Base-by-base conservation (phyloP, 2,329 filamentous ascomycete genomes). In the Aspergillus novofumigatus region DNA sequence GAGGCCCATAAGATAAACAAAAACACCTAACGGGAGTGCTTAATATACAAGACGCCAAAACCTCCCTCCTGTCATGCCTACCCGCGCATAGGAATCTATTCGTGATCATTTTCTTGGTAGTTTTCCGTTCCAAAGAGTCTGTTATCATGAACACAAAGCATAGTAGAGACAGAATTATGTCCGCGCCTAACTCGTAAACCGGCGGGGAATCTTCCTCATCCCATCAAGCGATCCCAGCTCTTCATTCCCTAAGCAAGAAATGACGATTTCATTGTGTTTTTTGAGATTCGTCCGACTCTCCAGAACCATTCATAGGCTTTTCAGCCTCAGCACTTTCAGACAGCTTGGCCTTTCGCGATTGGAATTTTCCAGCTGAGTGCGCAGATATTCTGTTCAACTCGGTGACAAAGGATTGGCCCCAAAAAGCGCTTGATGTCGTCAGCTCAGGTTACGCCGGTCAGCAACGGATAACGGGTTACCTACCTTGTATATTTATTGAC, bases 401-500 rank as follows among this genome's bases (percentile, higher is more conserved):
- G 11, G 85, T 84, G 52, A 97, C 92, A 71, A 97, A 97, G 63
- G 89, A 92, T 72, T 92, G 86, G 26, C 93, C 93, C 93, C 93
- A 97, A 88, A 94, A 97, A 8, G 92, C 90, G 72, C 91, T 86
- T 58, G 21, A 51, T 23, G 49, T 52, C 51, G 62, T 74, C 66
- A 71, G 65, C 57, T 20, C 44, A 9, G 28, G 20, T 28, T 26
- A 2, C 32, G 11, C 28, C 8, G 10, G n/a, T 25, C 3, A 8
- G 5, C 4, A 23, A 41, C 2, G n/a, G 25, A 38, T 14, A 4
- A 23, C 23, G 23, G 49, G 42, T 3, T 49, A 59, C 74, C 58
- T 70, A 83, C 81, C 81, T 93, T 1, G 92, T 97, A 77, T 96
- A 96, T 79, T 96, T 96, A 77, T 92, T 92, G 55, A 97, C 91